A percentile compares a stretch with the other conserved stretches of the same genome.
Conservation (phyloP, 2,329 filamentous ascomycete genomes). For the Periconia sp. region DNA sequence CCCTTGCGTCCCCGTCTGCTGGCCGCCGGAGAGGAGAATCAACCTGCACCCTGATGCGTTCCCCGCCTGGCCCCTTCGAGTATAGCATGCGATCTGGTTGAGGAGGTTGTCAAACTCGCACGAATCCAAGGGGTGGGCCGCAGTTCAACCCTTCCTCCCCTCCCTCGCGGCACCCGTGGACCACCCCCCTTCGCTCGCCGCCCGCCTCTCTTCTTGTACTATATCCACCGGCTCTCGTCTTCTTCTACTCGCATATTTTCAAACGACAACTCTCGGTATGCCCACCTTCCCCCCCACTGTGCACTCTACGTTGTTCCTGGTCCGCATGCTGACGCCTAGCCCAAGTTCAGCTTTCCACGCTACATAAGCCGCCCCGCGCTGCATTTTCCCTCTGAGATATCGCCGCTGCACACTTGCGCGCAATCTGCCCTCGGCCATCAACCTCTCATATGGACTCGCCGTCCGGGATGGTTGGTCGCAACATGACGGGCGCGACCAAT, state of each 20-base stretch:
- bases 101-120: slow-evolving; percentile 33
- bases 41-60: slow-evolving; percentile 48
- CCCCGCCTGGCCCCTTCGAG: slow-evolving; percentile 47
- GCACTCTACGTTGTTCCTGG: slow-evolving; percentile 16
- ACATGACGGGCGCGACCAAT: slow-evolving; percentile 37
- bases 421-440: slow-evolving; percentile 8
- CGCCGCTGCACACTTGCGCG: slow-evolving; percentile 11
- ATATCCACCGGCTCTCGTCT: slow-evolving; percentile 29
- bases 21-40: slow-evolving; percentile 27
- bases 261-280: slow-evolving; percentile 22
- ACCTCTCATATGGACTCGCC: slow-evolving; percentile 21
- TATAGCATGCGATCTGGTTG: slow-evolving; percentile 47
- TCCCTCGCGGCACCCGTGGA: slow-evolving; percentile 18
- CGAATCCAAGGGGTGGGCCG: slow-evolving; percentile 38
- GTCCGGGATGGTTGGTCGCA: slow-evolving; percentile 24
- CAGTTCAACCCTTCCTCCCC: slow-evolving; percentile 37
- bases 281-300: slow-evolving; percentile 10
- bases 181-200: slow-evolving; percentile 30
- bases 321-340: slow-evolving; percentile 43
- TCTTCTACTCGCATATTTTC: slow-evolving; percentile 18
- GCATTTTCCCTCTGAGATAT: slow-evolving; percentile 7
- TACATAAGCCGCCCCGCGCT: slow-evolving; percentile 33
- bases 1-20: slow-evolving; percentile 37
- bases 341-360: slow-evolving; percentile 31
- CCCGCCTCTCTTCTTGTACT: slow-evolving; percentile 23